Conservation (phyloP, 345 rosid species). For the Populus alba region DNA sequence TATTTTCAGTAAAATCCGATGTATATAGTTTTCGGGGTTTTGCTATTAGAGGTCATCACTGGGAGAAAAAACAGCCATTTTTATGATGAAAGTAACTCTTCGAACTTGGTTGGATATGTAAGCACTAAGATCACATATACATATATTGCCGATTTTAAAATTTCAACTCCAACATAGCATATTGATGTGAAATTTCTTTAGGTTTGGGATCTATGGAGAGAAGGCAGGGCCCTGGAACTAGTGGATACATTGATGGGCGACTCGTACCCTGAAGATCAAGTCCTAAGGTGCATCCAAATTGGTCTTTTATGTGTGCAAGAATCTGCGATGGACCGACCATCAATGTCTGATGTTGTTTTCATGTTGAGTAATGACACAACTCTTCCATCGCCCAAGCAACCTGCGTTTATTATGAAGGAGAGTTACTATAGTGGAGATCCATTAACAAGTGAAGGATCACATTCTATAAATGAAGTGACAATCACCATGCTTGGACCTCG, state of each 20-base stretch:
- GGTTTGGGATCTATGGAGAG: constrained; percentile 51
- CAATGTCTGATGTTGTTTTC: constrained; percentile 47
- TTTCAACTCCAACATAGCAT: neutral
- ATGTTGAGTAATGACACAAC: constrained; percentile 43
- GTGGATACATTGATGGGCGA: constrained; percentile 34
- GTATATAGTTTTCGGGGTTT: constrained; percentile 27
- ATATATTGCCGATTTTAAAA: neutral
- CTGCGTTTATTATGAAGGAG: constrained; percentile 39
- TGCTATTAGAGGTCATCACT: constrained; percentile 19
- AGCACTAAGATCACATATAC: neutral
- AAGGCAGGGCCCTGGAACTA: constrained; percentile 25
- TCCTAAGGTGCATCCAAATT: constrained; percentile 48
- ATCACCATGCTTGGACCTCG: constrained; percentile 14
- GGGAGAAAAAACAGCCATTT: constrained; percentile 21
- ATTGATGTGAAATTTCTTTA: constrained; percentile 15
- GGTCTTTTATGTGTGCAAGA: constrained; percentile 71
- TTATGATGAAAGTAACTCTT: constrained; percentile 10
- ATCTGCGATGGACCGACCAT: constrained; percentile 42
- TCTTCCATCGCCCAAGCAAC: constrained; percentile 47
- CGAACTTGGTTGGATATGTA: constrained; percentile 50
- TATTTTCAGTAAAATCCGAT: constrained; percentile 29
- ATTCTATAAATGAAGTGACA: constrained; percentile 17
- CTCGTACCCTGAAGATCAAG: constrained; percentile 28
- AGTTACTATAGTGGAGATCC: constrained; percentile 1
- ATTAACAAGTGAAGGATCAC: constrained; percentile 4